Evolutionary conservation across 140 eudicot species (phyloP), one percentile per base, ranked within the genome.

Genomic region (Bidens hawaiensis): DNA sequence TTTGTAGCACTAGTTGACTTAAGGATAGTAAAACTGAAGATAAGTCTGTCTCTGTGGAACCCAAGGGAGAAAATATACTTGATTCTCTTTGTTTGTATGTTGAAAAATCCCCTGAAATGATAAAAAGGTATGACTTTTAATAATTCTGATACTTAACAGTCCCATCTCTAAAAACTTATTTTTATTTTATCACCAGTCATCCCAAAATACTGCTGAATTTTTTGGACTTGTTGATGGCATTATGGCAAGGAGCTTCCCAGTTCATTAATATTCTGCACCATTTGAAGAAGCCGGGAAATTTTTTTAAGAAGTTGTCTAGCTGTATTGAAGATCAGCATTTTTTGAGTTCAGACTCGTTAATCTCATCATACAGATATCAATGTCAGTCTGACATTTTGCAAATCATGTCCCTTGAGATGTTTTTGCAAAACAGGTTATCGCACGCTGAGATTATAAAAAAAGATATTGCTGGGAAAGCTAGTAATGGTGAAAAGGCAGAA

Each of bases 171-270:
- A 49, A 49, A 6, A 22, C 21, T 19, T 25, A 33, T 12, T 23
- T n/a, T 22, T 64, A 40, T 51, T 30, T 74, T 68, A 25, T 62
- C 47, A 17, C 48, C 83, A 94, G 99, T 62, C 67, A 85, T 49
- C 80, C 97, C 14, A 66, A 60, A 50, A 55, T 83, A 71, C 61
- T 94, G 79, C 63, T 79, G 47, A 77, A 76, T 57, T 72, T 89
- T 56, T 72, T 88, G 71, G 72, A 83, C 67, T 76, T 94, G 71
- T 71, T 94, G 54, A 83, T 75, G 77, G 86, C 97, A 41, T 64
- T 88, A 69, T 94, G 99, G 99, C 88, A 83, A 83, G 90, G 88
- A 62, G 95, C 94, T 60, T 64, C 94, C 48, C 97, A 85, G 75
- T 94, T 79, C 60, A 18, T 71, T 33, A 79, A 77, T 68, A 51